phyloP scores from a whole-genome alignment of 1,284 basidiomycete species.

The Lentinula novae-zelandiae region DNA sequence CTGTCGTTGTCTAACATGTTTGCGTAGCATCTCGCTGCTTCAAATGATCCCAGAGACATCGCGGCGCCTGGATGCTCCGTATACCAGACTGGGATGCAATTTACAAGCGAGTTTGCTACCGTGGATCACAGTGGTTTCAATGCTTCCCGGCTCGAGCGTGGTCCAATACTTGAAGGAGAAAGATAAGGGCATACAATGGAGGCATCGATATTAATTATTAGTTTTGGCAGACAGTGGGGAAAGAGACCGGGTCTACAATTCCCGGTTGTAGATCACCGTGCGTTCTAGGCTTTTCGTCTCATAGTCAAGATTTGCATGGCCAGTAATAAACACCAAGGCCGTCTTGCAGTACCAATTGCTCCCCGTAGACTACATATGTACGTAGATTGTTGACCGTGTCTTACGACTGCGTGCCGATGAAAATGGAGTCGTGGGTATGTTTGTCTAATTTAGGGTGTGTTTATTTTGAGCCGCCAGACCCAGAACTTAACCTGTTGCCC shows the following conservation, averaged over 20 bases:
- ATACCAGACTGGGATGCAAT: neutral
- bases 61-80: conserved; percentile 12
- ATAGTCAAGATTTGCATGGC: neutral
- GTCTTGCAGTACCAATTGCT: too few species aligned
- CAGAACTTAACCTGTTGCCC: neutral
- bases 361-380: neutral
- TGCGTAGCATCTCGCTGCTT: conserved; percentile 11
- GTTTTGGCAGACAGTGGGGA: too few species aligned
- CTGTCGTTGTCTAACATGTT: neutral
- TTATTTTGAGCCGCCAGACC: neutral
- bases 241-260: too few species aligned
- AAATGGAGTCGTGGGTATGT: neutral
- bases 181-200: too few species aligned
- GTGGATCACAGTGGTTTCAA: neutral
- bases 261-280: too few species aligned
- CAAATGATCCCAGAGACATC: conserved; percentile 10
- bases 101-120: conserved; percentile 9
- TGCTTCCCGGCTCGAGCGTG: neutral
- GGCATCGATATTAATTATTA: too few species aligned
- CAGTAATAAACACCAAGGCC: too few species aligned
- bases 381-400: too few species aligned
- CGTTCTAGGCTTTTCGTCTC: too few species aligned
- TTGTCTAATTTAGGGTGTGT: neutral
- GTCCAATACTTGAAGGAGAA: neutral
- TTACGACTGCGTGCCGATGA: neutral